Base-by-base conservation (phyloP, 768 basidiomycete genomes). In the Daedalea quercina region DNA sequence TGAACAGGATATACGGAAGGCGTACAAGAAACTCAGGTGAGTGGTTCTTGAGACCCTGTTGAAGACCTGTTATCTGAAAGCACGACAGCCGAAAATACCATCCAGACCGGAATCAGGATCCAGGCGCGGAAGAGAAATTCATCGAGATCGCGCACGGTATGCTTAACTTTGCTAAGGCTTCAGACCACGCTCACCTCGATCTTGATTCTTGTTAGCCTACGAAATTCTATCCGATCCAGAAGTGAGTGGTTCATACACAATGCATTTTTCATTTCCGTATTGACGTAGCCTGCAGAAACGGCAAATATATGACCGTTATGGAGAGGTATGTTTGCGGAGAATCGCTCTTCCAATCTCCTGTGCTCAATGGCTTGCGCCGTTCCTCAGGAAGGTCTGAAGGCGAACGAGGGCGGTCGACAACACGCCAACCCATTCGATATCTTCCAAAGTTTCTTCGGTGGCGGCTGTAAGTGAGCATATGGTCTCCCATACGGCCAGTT, bases 71-170 rank as follows among this genome's bases (percentile, higher is more conserved):
- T 31, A 11, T 3, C 33, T 35, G 12, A 44, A 3, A 17, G 45
- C 28, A 8, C 24, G 22, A 20, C 42, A 59, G 55, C 34, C 55
- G 51, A 31, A 66, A 63, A 49, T 66, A 79, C 52, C 94, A 98
- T 63, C 95, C 95, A 0, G 95, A 99, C 76, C 96, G 95, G 75
- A 96, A 94, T 69, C 87, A 85, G 62, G 89, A 88, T 15, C 78
- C 84, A 51, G 84, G 74, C 2, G 89, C 93, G 12, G 86, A 93
- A 63, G 80, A 80, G 51, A 87, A 78, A 65, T 98, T 98, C 66
- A 90, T 96, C 20, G 85, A 95, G 57, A 86, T 96, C 63, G 87
- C 93, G 19, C 82, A 86, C 62, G 93, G 94, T 94, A 62, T 56
- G 80, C 67, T 19, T 11, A 31, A 7, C 2, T 33, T 22, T 9